Base-by-base conservation (phyloP, 192 early-diverging fungal genomes). In the Cetraspora pellucida region DNA sequence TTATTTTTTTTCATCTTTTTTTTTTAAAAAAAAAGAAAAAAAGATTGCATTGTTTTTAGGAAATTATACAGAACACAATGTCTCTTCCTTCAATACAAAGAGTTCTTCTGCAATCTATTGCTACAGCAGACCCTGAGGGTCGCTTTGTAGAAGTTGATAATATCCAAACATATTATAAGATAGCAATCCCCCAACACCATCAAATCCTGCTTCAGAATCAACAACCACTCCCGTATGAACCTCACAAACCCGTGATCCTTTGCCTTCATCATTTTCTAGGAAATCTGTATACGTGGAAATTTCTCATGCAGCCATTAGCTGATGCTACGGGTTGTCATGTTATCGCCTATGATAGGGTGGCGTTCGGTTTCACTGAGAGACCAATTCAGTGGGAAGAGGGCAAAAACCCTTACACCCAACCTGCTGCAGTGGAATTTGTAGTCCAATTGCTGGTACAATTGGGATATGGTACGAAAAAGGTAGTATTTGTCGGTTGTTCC, bases 351-450 rank as follows among this genome's bases (percentile, higher is more conserved):
- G 75, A 77, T 57, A 49, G 75, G 23, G 43, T 31, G 16, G 37
- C 49, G 10, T 77, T 69, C 45, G 75, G 75, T 19, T 69, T 77
- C 30, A 77, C 75, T 11, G 75, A 77, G 64, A 49, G 75, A 43
- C 60, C 60, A 14, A 45, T 21, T 3, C 27, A 25, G 5, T 74
- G 72, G 72, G 72, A 74, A 45, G 72, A 61, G 45, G 43, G 23
- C 5, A 46, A 61, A 59, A 74, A 74, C 25, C 72, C 72, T 31
- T 74, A 74, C 44, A 74, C 72, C 2, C 57, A 58, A 60, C n/a
- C 58, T 45, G 54, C 57, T 43, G 59, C 37, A 16, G 30, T 43
- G 17, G 72, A 74, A 8, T 74, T 74, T 45, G 30, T 6, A 1
- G 9, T 47, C 5, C 23, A 43, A 17, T 21, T 74, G 19, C 8